Conservation (phyloP, 352 stramenopile species). For the Globisporangium cylindrosporum region DNA sequence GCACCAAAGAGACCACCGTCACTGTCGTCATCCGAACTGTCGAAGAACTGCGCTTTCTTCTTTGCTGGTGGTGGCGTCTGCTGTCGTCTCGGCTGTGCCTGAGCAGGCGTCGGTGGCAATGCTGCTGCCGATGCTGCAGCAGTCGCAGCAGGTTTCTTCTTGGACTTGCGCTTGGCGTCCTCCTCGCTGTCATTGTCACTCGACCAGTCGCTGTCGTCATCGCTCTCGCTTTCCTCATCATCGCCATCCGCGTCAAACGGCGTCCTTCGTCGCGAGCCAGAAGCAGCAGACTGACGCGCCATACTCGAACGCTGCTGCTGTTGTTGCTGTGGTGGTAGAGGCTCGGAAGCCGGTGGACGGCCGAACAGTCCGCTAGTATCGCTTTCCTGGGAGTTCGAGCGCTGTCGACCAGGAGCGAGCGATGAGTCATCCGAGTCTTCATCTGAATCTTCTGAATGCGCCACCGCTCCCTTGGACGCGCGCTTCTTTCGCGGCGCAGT, state of each 20-base stretch:
- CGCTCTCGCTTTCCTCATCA: slow-evolving; percentile 38
- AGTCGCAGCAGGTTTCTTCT: slow-evolving; percentile 10
- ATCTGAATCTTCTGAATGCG: slow-evolving; percentile 18
- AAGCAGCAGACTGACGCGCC: slow-evolving; percentile 17
- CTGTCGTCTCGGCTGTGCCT: background rate
- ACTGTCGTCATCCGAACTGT: slow-evolving; percentile 59
- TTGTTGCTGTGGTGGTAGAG: slow-evolving; percentile 5
- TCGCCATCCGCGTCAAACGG: slow-evolving; percentile 45
- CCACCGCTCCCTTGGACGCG: slow-evolving; percentile 5
- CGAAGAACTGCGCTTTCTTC: slow-evolving; percentile 48
- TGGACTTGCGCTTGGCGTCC: slow-evolving; percentile 18
- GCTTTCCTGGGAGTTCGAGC: slow-evolving; percentile 48
- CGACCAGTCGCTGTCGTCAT: slow-evolving; percentile 49
- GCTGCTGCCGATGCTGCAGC: background rate
- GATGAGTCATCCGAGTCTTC: slow-evolving; percentile 38
- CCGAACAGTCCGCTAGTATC: slow-evolving; percentile 60
- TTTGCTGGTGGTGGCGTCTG: slow-evolving; percentile 20
- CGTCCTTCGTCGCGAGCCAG: slow-evolving; percentile 27
- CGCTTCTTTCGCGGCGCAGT: slow-evolving; percentile 20
- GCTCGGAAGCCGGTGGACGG: slow-evolving; percentile 22
- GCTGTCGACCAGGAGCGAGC: slow-evolving; percentile 22
- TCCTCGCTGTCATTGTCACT: slow-evolving; percentile 42
- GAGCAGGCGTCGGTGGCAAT: slow-evolving; percentile 13
- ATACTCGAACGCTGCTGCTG: background rate
- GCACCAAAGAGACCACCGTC: slow-evolving; percentile 24